A percentile compares a stretch with the other conserved stretches of the same genome.
These are phyloP conservation scores for Lepidium aucheri DNA, from an alignment of 345 rosid species.

Conservation along the genomic window DNA sequence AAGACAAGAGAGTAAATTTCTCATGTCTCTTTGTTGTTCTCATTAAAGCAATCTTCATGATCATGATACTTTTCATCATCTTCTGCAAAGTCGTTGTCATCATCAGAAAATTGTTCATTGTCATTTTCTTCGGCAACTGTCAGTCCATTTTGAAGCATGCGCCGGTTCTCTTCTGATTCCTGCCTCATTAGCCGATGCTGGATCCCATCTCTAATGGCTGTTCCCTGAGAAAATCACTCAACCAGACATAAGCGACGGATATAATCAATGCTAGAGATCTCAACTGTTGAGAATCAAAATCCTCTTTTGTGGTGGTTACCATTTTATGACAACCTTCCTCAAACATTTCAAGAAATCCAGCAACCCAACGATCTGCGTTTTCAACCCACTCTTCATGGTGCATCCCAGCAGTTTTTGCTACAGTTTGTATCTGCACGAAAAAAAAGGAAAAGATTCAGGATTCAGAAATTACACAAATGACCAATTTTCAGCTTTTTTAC, in stretches of 20 bases:
- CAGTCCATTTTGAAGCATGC: constrained; percentile 24
- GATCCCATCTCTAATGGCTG: constrained; percentile 57
- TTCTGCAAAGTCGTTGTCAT: constrained; percentile 21
- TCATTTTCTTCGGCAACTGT: constrained; percentile 26
- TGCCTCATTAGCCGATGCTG: constrained; percentile 44
- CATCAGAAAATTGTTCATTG: constrained; percentile 24
- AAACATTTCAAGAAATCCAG: constrained; percentile 68
- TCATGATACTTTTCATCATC: neutral
- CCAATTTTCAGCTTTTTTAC: neutral
- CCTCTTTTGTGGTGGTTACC: constrained; percentile 18
- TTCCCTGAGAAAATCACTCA: constrained; percentile 29
- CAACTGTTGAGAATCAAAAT: neutral
- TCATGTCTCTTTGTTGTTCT: constrained; percentile 15
- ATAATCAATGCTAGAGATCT: neutral
- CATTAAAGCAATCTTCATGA: neutral
- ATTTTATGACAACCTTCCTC: constrained; percentile 67
- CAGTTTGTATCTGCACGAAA: constrained; percentile 50
- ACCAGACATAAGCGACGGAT: neutral
- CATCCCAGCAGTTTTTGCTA: constrained; percentile 52
- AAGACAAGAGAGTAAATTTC: neutral
- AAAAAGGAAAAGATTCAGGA: neutral
- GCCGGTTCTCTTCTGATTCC: constrained; percentile 27
- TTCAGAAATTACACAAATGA: neutral
- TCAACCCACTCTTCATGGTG: constrained; percentile 57
- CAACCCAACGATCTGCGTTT: constrained; percentile 58